These are phyloP conservation scores for Coemansia sp. DNA, from an alignment of 371 early-diverging fungal species.

Conservation along the genomic window DNA sequence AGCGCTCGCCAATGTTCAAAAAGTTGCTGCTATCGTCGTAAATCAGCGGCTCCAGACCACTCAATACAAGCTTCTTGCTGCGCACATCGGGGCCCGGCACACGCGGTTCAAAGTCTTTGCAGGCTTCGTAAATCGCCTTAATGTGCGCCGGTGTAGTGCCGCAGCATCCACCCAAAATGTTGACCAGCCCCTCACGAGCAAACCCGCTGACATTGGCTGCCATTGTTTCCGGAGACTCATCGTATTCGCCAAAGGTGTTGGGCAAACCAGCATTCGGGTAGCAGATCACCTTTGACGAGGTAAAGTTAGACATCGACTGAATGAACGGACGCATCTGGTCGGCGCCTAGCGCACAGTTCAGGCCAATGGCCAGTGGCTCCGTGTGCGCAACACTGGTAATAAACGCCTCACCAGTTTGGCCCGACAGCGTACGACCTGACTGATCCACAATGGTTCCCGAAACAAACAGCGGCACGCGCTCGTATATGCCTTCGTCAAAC, in stretches of 20 bases:
- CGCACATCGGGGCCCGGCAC: conserved; percentile 61
- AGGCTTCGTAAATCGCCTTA: conserved; percentile 79
- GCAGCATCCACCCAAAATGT: conserved; percentile 95
- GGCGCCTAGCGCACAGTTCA: conserved; percentile 94
- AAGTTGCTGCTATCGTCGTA: conserved; percentile 80
- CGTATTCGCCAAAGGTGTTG: conserved; percentile 86
- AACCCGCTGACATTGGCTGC: conserved; percentile 77
- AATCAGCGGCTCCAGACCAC: conserved; percentile 79
- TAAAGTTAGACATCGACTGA: conserved; percentile 79
- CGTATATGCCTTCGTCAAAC: conserved; percentile 76
- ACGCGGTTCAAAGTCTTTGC: conserved; percentile 73
- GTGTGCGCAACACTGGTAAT: conserved; percentile 76
- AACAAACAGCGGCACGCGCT: conserved; percentile 78
- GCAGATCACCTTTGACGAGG: conserved; percentile 80
- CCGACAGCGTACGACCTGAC: conserved; percentile 91
- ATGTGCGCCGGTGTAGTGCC: conserved; percentile 94
- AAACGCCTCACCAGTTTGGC: conserved; percentile 95
- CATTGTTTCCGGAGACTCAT: conserved; percentile 85
- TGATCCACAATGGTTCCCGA: conserved; percentile 97
- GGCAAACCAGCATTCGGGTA: conserved; percentile 92
- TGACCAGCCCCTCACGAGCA: conserved; percentile 85
- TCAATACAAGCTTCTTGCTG: conserved; percentile 70
- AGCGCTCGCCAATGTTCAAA: conserved; percentile 92
- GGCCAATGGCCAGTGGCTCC: conserved; percentile 84
- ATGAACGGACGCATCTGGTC: conserved; percentile 93